These are phyloP conservation scores for Chalciporus pseudorubinellus DNA, from an alignment of 768 basidiomycete species.

Conservation along the genomic window DNA sequence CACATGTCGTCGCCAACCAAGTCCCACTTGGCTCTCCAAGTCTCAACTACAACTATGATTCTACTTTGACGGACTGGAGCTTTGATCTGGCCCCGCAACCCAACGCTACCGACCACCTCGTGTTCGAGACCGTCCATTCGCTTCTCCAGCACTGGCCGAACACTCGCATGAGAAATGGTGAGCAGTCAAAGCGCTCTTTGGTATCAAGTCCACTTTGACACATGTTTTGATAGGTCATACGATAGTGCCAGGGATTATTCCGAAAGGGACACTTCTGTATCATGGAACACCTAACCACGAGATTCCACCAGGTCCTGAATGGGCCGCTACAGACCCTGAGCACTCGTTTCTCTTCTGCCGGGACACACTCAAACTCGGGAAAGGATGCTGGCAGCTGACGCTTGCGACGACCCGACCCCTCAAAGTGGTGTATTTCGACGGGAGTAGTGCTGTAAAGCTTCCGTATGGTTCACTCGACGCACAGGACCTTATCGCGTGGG, in stretches of 20 bases:
- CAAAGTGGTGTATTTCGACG: conserved; percentile 35
- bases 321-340: conserved; percentile 32
- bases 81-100: conserved; percentile 20
- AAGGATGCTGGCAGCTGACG: conserved; percentile 32
- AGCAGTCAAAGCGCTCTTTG: not conserved
- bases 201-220: not conserved
- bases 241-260: conserved; percentile 5
- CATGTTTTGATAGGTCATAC: not conserved
- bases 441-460: conserved; percentile 32
- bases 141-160: conserved; percentile 40
- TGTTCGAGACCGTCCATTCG: conserved; percentile 26
- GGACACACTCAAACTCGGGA: not conserved
- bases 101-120: conserved; percentile 33
- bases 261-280: conserved; percentile 4
- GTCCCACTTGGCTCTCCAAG: not conserved
- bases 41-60: not conserved
- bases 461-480: conserved; percentile 31
- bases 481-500: conserved; percentile 36
- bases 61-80: conserved; percentile 11
- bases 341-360: conserved; percentile 34
- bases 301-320: conserved; percentile 26
- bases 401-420: conserved; percentile 28
- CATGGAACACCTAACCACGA: conserved; percentile 5
- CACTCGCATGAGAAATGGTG: conserved; percentile 37
- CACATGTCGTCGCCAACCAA: not conserved